Evolutionary conservation across 23 red algal genomes (phyloP).

Genomic region (Chondrus crispus): DNA sequence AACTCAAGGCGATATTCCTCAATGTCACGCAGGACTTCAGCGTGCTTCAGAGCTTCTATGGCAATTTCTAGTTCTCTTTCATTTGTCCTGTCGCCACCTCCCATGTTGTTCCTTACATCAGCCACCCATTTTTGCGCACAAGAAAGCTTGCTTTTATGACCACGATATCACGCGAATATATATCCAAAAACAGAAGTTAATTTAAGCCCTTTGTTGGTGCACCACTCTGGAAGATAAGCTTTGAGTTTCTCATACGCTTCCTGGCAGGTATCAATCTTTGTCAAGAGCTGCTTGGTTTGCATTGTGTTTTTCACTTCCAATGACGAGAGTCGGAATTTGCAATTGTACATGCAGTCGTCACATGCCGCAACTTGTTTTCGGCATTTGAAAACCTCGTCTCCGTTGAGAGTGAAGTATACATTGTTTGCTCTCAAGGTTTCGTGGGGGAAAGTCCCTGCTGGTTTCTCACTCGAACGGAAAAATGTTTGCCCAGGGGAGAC

Average conservation of each 20-base stretch:
- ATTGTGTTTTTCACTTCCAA: background rate
- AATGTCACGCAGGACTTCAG: background rate
- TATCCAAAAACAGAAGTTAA: conserved; percentile 26
- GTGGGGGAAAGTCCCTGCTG: no score
- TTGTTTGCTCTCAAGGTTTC: no score
- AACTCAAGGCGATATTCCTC: background rate
- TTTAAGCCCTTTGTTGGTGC: conserved; percentile 17
- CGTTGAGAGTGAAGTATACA: no score
- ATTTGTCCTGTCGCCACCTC: background rate
- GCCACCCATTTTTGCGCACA: conserved; percentile 24
- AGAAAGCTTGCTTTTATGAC: background rate
- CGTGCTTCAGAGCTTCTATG: conserved; percentile 14
- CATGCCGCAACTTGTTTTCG: background rate
- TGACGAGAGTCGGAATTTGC: background rate
- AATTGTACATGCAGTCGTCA: background rate
- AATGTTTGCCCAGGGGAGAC: no score
- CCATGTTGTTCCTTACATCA: conserved; percentile 13
- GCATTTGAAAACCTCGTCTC: background rate
- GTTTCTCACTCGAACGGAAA: no score
- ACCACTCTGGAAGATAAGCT: conserved; percentile 30
- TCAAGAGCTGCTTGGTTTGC: background rate
- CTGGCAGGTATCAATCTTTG: background rate
- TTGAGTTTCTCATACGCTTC: conserved; percentile 6
- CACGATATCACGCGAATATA: background rate
- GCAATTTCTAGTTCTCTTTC: background rate